A percentile compares a stretch with the other conserved stretches of the same genome.
phyloP scores from a whole-genome alignment of 257 asterid genomes.

The Nyctanthes arbortristis region DNA sequence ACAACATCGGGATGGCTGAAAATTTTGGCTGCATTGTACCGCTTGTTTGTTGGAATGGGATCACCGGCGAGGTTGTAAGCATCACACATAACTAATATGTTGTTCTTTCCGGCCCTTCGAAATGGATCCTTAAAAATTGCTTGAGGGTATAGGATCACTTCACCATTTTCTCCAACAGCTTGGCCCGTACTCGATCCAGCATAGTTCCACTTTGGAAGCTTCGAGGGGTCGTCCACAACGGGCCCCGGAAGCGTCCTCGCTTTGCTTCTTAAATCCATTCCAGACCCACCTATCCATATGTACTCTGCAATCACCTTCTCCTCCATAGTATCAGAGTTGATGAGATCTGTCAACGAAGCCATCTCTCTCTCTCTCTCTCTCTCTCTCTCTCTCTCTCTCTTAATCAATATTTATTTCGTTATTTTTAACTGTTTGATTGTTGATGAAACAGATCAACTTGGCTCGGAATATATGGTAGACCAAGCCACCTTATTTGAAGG shows the following conservation, averaged over 20 bases:
- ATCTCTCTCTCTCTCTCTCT: too few relatives aligned
- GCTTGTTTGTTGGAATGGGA: conserved; percentile 63
- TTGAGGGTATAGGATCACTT: conserved; percentile 42
- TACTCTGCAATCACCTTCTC: conserved; percentile 49
- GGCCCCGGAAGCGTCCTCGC: conserved; percentile 30
- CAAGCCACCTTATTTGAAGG: too few relatives aligned
- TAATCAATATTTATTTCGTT: too few relatives aligned
- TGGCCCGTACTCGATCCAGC: conserved; percentile 33
- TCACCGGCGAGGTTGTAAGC: conserved; percentile 63
- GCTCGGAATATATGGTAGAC: too few relatives aligned
- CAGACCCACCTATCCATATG: conserved; percentile 41
- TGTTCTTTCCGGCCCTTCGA: conserved; percentile 54
- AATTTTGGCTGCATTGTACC: conserved; percentile 47
- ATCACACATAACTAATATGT: conserved; percentile 61
- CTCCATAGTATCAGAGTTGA: conserved; percentile 40
- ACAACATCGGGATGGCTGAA: too few relatives aligned
- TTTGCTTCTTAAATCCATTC: conserved; percentile 28
- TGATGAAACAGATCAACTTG: too few relatives aligned
- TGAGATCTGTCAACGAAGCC: conserved; percentile 39
- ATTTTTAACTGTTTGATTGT: too few relatives aligned
- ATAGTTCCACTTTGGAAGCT: conserved; percentile 32
- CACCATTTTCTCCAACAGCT: conserved; percentile 30
- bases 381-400: too few relatives aligned
- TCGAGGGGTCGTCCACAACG: conserved; percentile 13
- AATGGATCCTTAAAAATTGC: conserved; percentile 62